Conservation (phyloP, 2,329 filamentous ascomycete species). For the Parastagonospora nodorum region DNA sequence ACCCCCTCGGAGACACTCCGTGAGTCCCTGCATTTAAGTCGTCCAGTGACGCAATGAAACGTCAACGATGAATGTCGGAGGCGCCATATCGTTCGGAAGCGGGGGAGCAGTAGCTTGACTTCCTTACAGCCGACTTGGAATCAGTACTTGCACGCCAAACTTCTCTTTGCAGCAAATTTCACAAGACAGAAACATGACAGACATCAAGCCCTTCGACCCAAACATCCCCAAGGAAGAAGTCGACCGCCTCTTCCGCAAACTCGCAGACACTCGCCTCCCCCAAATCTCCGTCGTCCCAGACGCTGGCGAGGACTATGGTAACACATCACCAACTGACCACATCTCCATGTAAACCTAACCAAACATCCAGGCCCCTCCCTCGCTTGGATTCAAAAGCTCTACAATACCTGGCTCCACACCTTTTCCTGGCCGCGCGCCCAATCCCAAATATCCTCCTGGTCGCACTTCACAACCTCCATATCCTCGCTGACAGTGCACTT, state of each 20-base stretch:
- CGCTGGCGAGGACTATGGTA: conserved; percentile 43
- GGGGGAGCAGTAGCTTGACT: neutral
- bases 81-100: neutral
- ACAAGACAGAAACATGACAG: conserved; percentile 8
- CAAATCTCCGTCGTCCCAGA: conserved; percentile 42
- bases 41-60: conserved; percentile 1
- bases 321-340: neutral
- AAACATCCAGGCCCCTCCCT: conserved; percentile 19
- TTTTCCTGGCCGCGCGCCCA: conserved; percentile 44
- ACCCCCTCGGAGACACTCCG: neutral
- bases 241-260: conserved; percentile 42
- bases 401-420: conserved; percentile 40
- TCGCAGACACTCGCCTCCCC: conserved; percentile 41
- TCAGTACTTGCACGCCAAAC: neutral
- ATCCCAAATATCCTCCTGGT: conserved; percentile 37
- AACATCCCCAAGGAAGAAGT: conserved; percentile 48
- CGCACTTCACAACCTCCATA: conserved; percentile 44
- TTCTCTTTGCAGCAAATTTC: neutral
- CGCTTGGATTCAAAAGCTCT: conserved; percentile 43
- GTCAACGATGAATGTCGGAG: neutral
- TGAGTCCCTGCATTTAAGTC: neutral
- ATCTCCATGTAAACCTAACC: neutral
- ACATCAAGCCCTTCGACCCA: conserved; percentile 42
- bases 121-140: neutral
- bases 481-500: conserved; percentile 48